These are phyloP conservation scores for Ramaria sp. DNA, from an alignment of 768 basidiomycete species.

Conservation along the genomic window DNA sequence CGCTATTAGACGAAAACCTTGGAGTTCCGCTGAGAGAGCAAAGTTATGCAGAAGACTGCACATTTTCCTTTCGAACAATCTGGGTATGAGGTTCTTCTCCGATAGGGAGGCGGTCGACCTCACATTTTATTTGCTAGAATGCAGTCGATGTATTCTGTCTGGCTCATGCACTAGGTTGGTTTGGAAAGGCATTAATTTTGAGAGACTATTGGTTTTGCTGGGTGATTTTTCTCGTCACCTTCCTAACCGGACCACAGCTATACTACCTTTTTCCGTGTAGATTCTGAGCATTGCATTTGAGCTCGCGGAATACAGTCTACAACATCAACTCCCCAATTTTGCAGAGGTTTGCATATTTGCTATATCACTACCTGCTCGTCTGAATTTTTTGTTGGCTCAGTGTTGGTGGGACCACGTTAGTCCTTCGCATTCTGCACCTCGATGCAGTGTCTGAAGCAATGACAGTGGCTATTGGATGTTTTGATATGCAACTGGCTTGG, in stretches of 20 bases:
- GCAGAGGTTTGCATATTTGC: constrained; percentile 49
- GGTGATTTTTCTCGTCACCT: constrained; percentile 32
- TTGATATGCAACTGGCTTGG: constrained; percentile 84
- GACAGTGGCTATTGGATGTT: constrained; percentile 79
- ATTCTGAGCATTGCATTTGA: constrained; percentile 84
- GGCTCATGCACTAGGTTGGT: constrained; percentile 82
- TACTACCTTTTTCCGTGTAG: constrained; percentile 24
- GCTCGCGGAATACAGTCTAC: constrained; percentile 78
- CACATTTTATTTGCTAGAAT: constrained; percentile 31
- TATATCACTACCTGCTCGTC: constrained; percentile 10
- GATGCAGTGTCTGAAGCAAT: background rate
- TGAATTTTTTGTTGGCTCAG: constrained; percentile 27
- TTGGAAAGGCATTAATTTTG: constrained; percentile 82
- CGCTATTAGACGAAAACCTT: constrained; percentile 59
- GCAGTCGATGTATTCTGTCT: constrained; percentile 82
- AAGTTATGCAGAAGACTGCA: constrained; percentile 76
- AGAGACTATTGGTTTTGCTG: constrained; percentile 94
- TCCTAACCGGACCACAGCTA: too few relatives aligned
- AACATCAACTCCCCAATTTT: constrained; percentile 84
- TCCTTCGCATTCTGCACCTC: constrained; percentile 10
- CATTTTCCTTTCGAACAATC: constrained; percentile 46
- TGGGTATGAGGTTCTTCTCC: constrained; percentile 40
- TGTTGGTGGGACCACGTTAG: constrained; percentile 93
- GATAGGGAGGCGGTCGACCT: background rate
- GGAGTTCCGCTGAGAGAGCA: constrained; percentile 73